Base-by-base conservation (phyloP, 306 rosid species). In the Cicer pinnatifidum region DNA sequence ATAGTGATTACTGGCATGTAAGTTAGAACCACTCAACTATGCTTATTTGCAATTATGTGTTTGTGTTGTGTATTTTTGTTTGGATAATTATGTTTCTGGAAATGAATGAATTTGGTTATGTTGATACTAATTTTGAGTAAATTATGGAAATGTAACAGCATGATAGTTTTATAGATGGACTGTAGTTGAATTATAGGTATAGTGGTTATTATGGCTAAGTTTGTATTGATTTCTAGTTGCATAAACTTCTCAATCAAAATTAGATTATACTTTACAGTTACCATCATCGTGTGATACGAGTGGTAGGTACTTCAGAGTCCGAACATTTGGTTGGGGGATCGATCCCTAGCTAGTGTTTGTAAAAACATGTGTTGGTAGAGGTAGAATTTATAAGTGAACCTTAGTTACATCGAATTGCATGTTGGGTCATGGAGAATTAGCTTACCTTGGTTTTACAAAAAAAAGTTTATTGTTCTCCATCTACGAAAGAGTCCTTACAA, bases 1-100 rank as follows among this genome's bases (percentile, higher is more conserved):
- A 89, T 80, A 88, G 85, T 13, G 93, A 94, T 81, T 94, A 88
- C 85, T 94, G 96, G 97, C 99, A 91, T 44, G 99, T 94, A 80
- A 91, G 97, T 91, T 68, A 8, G 10, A 78, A 52, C 11, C 3
- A 1, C 35, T 60, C 1, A 65, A 70, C 44, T 1, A 3, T 7
- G 40, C 41, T 67, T 67, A 20, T 79, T 58, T 76, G 69, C 52
- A 45, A 16, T n/a, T 71, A 0, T 38, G 64, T 63, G 9, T 28
- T 43, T 65, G 16, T 53, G 5, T 8, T 23, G 3, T 50, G 56
- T 51, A 8, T 54, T 9, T 10, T 71, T 73, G 11, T 73, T 44
- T 66, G 45, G 20, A 69, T 44, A 2, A 53, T 53, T 33, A n/a
- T 52, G 48, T 41, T 44, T 63, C 9, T 28, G 11, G 44, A 68